These are phyloP conservation scores for Taphrina confusa DNA, from an alignment of 1,139 yeast species.

Conservation along the genomic window DNA sequence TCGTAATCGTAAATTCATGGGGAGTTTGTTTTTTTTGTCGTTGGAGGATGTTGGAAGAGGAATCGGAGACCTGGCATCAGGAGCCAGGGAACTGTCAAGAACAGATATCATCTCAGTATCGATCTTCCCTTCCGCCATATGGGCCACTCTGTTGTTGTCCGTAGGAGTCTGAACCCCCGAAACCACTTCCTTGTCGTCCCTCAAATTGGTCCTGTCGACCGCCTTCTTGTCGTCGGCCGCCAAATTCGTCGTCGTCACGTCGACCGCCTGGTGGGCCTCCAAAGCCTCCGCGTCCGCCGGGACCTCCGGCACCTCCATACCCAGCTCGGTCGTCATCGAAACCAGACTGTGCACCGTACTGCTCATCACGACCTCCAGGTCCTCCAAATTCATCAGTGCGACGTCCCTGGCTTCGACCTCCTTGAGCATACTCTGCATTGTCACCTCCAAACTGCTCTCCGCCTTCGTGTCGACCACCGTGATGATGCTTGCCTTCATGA, in stretches of 20 bases:
- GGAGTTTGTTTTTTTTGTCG: neutral
- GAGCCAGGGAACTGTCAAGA: neutral
- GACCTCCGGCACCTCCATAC: neutral
- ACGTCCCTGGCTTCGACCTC: neutral
- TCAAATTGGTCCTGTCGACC: neutral
- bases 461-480: conserved; percentile 10
- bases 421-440: neutral
- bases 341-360: conserved; percentile 2
- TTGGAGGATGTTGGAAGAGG: neutral
- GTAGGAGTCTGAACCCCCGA: conserved; percentile 4
- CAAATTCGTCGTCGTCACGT: neutral
- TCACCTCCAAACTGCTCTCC: conserved; percentile 11
- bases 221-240: neutral
- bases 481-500: conserved; percentile 12
- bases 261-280: conserved; percentile 7
- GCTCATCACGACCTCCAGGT: conserved; percentile 9
- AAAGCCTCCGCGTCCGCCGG: conserved; percentile 5
- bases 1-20: neutral
- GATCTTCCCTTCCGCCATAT: conserved; percentile 2
- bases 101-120: neutral
- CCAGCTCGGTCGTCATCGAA: neutral
- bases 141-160: conserved; percentile 9
- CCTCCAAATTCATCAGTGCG: neutral
- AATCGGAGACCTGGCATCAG: neutral
- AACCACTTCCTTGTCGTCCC: conserved; percentile 12